Conservation (phyloP, 345 rosid genomes). For the Eucalyptus decipiens region DNA sequence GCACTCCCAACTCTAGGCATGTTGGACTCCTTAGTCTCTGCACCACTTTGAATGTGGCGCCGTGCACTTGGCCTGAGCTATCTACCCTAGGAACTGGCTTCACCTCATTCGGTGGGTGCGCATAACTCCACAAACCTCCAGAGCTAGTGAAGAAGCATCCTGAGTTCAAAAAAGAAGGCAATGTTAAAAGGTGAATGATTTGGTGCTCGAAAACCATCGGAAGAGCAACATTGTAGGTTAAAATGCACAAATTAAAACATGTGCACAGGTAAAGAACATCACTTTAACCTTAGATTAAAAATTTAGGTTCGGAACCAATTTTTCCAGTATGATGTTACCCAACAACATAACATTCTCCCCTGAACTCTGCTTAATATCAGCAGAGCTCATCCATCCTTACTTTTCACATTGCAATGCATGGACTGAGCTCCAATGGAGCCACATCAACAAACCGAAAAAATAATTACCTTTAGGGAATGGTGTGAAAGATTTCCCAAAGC, state of each 20-base stretch:
- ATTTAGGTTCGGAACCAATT: too few relatives aligned
- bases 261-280: not conserved
- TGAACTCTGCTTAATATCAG: not conserved
- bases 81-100: not conserved
- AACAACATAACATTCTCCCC: not conserved
- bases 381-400: not conserved
- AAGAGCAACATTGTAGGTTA: not conserved
- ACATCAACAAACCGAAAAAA: not conserved
- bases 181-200: not conserved
- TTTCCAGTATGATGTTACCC: not conserved
- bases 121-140: not conserved
- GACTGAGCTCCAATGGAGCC: too few relatives aligned
- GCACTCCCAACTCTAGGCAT: not conserved
- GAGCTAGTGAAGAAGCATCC: not conserved
- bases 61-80: rapidly evolving
- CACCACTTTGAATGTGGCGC: not conserved
- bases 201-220: not conserved
- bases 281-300: too few relatives aligned
- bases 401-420: not conserved
- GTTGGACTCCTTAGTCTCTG: not conserved
- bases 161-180: not conserved
- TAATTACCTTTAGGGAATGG: not conserved
- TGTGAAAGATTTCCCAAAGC: not conserved
- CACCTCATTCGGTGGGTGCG: not conserved
- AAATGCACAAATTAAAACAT: not conserved